These are phyloP conservation scores for Dendrobium nobile DNA, from an alignment of 106 monocot species.

Conservation along the genomic window DNA sequence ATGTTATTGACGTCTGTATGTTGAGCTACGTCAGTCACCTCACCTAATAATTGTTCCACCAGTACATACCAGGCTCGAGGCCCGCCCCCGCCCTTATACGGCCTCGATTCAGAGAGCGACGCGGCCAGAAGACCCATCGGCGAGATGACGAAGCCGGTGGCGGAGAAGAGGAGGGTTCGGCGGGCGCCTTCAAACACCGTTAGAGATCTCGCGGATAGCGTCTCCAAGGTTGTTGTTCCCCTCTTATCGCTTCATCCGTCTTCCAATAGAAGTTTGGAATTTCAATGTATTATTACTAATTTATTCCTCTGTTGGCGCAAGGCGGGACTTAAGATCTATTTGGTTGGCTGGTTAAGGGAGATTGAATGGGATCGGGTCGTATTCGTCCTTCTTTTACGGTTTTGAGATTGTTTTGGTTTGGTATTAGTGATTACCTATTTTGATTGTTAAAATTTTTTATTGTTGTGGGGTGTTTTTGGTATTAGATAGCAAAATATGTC, in stretches of 20 bases:
- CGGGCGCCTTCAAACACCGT: constrained; percentile 23
- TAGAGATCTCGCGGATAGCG: constrained; percentile 30
- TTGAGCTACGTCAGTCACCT: no score
- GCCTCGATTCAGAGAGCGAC: not conserved
- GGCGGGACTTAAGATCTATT: no score
- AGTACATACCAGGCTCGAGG: not conserved
- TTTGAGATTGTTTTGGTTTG: no score
- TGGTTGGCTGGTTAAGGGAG: no score
- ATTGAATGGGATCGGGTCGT: no score
- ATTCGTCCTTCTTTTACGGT: no score
- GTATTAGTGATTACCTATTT: no score
- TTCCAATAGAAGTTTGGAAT: not conserved
- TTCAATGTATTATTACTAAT: not conserved
- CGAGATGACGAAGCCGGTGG: constrained; percentile 51
- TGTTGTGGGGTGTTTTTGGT: no score
- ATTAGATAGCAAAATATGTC: not conserved
- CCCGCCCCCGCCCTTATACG: not conserved
- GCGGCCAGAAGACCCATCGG: not conserved
- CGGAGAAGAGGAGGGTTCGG: constrained; percentile 64
- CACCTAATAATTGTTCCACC: no score
- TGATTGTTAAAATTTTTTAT: no score
- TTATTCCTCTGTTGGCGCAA: not conserved
- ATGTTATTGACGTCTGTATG: no score
- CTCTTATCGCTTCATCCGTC: not conserved
- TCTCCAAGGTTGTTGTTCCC: not conserved